Conservation (phyloP, 2,329 filamentous ascomycete genomes). For the Talaromyces sp. region DNA sequence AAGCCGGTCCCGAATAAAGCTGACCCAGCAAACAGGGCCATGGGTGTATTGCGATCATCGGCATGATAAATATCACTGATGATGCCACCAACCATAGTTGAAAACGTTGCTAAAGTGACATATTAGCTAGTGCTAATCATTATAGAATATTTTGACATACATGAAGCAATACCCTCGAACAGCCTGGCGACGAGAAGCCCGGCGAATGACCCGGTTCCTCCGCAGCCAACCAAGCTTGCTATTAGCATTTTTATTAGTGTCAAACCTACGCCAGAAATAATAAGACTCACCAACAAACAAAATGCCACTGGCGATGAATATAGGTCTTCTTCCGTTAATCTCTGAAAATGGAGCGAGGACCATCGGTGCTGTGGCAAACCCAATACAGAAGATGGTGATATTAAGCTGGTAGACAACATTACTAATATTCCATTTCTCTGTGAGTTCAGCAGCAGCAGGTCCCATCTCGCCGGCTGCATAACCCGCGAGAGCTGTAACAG, state of each 20-base stretch:
- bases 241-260: background rate
- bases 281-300: background rate
- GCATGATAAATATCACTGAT: conserved; percentile 73
- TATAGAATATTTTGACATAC: background rate
- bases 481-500: background rate
- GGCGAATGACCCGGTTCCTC: background rate
- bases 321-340: background rate
- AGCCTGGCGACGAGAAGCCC: background rate
- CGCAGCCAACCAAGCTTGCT: background rate
- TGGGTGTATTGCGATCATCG: conserved; percentile 69
- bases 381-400: conserved; percentile 1
- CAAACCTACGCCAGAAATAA: background rate
- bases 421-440: conserved; percentile 1
- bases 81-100: conserved; percentile 76
- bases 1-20: conserved; percentile 60
- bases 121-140: background rate
- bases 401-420: background rate
- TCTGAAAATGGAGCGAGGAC: background rate
- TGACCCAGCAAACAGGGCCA: conserved; percentile 65
- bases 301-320: conserved; percentile 1
- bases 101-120: conserved; percentile 46
- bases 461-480: background rate
- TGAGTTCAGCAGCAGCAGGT: background rate
- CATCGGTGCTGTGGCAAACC: conserved; percentile 3
- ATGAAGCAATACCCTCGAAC: background rate